These are phyloP conservation scores for Leccinum uliginosum DNA, from an alignment of 768 basidiomycete species.

Conservation along the genomic window DNA sequence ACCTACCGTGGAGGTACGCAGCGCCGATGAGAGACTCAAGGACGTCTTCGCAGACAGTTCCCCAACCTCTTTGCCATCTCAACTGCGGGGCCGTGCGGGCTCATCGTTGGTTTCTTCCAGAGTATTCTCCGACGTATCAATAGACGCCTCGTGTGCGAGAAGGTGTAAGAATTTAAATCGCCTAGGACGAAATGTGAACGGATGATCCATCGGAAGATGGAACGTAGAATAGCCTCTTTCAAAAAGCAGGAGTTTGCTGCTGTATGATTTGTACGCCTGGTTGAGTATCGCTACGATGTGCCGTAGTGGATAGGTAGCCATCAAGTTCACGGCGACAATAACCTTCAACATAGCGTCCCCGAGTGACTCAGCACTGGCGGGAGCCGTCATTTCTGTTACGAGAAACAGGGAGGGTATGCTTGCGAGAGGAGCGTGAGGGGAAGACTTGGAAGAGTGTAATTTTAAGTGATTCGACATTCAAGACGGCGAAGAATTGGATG, in stretches of 20 bases:
- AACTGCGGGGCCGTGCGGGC: too few relatives aligned
- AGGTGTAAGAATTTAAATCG: conserved; percentile 37
- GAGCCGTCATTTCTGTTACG: conserved; percentile 55
- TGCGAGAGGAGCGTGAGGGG: conserved; percentile 33
- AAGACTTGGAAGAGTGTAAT: conserved; percentile 37
- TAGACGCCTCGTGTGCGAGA: conserved; percentile 1
- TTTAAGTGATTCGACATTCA: conserved; percentile 49
- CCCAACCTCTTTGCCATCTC: conserved; percentile 20
- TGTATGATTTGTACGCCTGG: conserved; percentile 64
- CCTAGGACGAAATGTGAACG: conserved; percentile 41
- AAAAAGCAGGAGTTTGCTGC: conserved; percentile 69
- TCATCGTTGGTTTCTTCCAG: conserved; percentile 27
- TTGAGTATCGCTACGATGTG: conserved; percentile 77
- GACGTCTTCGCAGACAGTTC: conserved; percentile 76
- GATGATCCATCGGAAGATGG: conserved; percentile 66
- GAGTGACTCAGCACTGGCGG: conserved; percentile 60
- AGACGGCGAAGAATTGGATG: conserved; percentile 53
- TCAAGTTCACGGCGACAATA: conserved; percentile 51
- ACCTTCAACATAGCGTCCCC: conserved; percentile 77
- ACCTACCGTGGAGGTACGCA: conserved; percentile 63
- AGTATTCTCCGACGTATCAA: not conserved
- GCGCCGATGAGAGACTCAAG: conserved; percentile 83
- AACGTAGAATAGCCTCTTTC: conserved; percentile 50
- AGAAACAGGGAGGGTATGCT: conserved; percentile 46
- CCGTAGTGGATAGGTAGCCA: conserved; percentile 66